Percentiles rank a stretch among this genome's conserved stretches.
These are phyloP conservation scores for Trichoderma koningiopsis DNA, from an alignment of 2,329 filamentous ascomycete species.

Conservation along the genomic window DNA sequence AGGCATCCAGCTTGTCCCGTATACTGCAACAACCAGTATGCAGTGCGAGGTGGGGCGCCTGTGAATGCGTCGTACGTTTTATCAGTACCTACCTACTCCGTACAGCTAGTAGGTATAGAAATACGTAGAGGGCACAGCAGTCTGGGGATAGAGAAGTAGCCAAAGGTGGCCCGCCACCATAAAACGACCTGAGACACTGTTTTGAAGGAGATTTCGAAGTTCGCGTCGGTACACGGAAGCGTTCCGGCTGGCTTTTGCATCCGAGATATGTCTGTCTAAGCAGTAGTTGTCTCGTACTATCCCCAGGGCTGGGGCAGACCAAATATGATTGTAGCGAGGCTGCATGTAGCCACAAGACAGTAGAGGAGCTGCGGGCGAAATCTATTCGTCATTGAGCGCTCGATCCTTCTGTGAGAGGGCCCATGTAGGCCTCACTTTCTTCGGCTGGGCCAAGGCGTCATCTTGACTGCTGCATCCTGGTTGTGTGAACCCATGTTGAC, in stretches of 20 bases:
- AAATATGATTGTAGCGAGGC: not conserved
- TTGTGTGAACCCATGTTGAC: conserved; percentile 11
- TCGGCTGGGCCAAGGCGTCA: conserved; percentile 10
- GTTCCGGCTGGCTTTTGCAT: not conserved
- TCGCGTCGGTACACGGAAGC: not conserved
- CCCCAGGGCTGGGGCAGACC: not conserved
- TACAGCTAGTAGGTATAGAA: not conserved
- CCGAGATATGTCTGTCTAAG: not conserved
- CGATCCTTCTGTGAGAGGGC: conserved; percentile 1
- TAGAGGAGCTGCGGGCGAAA: not conserved
- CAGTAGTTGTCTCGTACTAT: not conserved
- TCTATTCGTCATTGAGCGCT: not conserved
- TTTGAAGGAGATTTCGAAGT: not conserved
- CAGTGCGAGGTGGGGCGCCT: not conserved
- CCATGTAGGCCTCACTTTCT: not conserved
- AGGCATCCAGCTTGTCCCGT: not conserved
- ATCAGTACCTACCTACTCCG: no score
- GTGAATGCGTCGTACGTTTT: not conserved
- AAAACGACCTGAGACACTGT: not conserved
- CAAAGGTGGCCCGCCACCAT: not conserved
- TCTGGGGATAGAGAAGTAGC: not conserved
- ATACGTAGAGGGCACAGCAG: not conserved
- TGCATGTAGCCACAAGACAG: not conserved
- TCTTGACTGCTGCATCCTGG: conserved; percentile 14
- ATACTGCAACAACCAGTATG: not conserved